Conservation (phyloP, 805 yeast species). For the Saturnispora gosingensis region DNA sequence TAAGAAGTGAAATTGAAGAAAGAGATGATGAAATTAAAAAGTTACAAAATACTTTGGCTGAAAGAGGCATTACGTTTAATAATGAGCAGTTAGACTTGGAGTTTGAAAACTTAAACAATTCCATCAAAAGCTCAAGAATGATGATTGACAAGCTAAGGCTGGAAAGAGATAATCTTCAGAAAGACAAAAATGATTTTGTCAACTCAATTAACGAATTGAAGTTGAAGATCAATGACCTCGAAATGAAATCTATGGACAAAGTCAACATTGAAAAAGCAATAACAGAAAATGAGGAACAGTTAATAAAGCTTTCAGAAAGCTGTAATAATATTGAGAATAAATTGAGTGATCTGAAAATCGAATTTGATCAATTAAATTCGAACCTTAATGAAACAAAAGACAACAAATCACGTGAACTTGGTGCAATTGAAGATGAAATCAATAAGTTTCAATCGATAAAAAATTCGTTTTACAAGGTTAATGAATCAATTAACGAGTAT, state of each 20-base stretch:
- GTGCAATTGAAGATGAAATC: constrained; percentile 7
- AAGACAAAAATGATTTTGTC: constrained; percentile 38
- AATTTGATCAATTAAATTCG: background rate
- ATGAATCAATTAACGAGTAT: constrained; percentile 34
- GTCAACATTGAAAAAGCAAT: constrained; percentile 32
- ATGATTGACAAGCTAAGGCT: constrained; percentile 27
- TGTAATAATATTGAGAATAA: background rate
- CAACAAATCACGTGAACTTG: constrained; percentile 1
- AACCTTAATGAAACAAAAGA: background rate
- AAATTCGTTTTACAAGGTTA: constrained; percentile 32
- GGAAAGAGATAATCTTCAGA: constrained; percentile 36
- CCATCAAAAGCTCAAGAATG: constrained; percentile 34
- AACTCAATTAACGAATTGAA: constrained; percentile 43
- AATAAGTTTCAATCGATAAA: constrained; percentile 35
- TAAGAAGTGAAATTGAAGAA: constrained; percentile 9
- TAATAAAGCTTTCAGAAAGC: constrained; percentile 4
- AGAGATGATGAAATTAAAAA: constrained; percentile 7
- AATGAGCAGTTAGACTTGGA: constrained; percentile 38
- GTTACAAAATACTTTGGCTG: constrained; percentile 3
- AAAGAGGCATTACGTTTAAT: constrained; percentile 24
- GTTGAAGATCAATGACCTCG: constrained; percentile 43
- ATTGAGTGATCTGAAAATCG: background rate
- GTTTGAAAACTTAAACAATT: constrained; percentile 30
- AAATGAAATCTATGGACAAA: constrained; percentile 40
- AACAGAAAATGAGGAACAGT: constrained; percentile 26